These are phyloP conservation scores for Phytophthora sp. DNA, from an alignment of 352 stramenopile genomes.

Conservation along the genomic window DNA sequence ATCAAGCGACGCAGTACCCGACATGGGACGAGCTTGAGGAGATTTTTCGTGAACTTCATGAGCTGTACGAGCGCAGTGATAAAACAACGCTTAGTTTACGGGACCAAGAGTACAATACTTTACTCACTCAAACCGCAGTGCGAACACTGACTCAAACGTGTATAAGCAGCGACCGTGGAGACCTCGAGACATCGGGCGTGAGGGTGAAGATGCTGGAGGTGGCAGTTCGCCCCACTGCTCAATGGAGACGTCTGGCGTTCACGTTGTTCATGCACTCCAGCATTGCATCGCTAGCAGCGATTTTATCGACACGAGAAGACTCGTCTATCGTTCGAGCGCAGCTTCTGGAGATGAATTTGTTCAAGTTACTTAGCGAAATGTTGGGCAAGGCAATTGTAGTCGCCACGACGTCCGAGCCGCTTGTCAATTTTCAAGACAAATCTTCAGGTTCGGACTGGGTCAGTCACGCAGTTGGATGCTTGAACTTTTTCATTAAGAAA, in stretches of 20 bases:
- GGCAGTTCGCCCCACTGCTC: conserved; percentile 40
- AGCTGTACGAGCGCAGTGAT: conserved; percentile 29
- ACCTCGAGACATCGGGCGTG: conserved; percentile 30
- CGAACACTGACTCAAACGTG: conserved; percentile 24
- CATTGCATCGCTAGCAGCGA: conserved; percentile 24
- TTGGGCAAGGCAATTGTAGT: conserved; percentile 50
- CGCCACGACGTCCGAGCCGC: conserved; percentile 11
- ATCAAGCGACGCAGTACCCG: conserved; percentile 8
- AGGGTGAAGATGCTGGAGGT: conserved; percentile 51
- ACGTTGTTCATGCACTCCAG: conserved; percentile 41
- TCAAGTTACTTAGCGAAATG: conserved; percentile 57
- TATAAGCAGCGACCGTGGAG: conserved; percentile 16
- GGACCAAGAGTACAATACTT: conserved; percentile 34
- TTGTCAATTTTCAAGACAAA: background rate
- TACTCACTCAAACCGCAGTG: conserved; percentile 35
- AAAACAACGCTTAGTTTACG: conserved; percentile 17
- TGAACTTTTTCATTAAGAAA: conserved; percentile 47
- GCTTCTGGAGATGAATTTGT: conserved; percentile 38
- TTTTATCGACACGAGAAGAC: conserved; percentile 21
- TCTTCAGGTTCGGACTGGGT: conserved; percentile 31
- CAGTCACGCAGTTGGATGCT: conserved; percentile 34
- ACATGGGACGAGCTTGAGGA: conserved; percentile 41
- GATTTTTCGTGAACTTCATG: conserved; percentile 43
- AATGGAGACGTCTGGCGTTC: conserved; percentile 51
- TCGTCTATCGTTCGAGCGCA: conserved; percentile 1